Evolutionary conservation across 202 grass and related monocot genomes (phyloP), one percentile per base, ranked within the genome.

Genomic region (Eragrostis tef): DNA sequence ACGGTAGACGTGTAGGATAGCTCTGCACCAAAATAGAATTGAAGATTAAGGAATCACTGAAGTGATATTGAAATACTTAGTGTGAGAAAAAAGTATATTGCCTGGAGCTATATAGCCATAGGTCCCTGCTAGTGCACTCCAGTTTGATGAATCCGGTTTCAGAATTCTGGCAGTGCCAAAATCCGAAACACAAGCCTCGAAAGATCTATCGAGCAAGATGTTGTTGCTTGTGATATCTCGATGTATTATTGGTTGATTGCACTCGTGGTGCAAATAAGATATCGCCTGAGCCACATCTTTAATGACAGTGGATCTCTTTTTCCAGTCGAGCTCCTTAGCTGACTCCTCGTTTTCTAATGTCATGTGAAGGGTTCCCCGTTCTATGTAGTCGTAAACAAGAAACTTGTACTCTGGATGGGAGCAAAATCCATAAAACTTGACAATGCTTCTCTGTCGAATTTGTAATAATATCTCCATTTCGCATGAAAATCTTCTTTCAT

Each of bases 111-210:
- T 52, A 13, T 79, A 79, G 1, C 75, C 75, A 31, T 16, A 15
- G 1, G 75, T 79, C 11, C 75, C 75, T 21, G 75, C 75, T 20
- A 51, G 61, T n/a, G 1, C 9, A 9, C 60, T 79, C 75, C 59
- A 78, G 29, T 78, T 78, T n/a, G 75, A 78, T 45, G 54, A 77
- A 56, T 74, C 71, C 5, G 71, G 73, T 41, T 60, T 76, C 13
- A 71, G 9, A 26, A 72, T 72, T 22, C 69, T 72, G 19, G 69
- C 47, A 2, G n/a, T 24, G 41, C 71, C 71, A 42, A 74, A 74
- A 74, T 74, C 71, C 14, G 50, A 74, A 14, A 74, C 71, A 74
- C 20, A 74, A 57, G 71, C 71, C 25, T 31, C 57, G 31, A 57
- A 74, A 39, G 9, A 11, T n/a, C 2, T 39, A 16, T 74, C 50